Evolutionary conservation across 2,329 filamentous ascomycete species (phyloP), one percentile per base, ranked within the genome.

Genomic region (Aspergillus eucalypticola): DNA sequence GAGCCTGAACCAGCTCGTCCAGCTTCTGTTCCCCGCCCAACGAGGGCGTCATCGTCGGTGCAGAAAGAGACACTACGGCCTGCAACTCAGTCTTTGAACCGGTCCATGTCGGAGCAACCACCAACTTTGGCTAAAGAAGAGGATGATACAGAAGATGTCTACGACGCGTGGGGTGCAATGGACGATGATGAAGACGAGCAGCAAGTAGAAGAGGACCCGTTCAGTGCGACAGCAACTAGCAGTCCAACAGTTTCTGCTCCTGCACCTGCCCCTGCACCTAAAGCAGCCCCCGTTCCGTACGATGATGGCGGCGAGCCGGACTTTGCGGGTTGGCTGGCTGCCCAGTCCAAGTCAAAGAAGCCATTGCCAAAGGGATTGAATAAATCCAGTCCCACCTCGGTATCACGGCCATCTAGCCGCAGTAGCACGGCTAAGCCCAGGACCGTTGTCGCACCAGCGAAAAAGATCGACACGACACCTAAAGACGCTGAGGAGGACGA

Each of bases 301-400:
- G 91, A 94, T 60, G 92, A 96, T 67, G 88, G 90, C 25, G 88
- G 89, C 2, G 94, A 99, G 74, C 94, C 94, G 0, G 95, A 98
- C 75, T 98, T 99, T 76, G 94, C 92, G 5, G 93, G 92, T 5
- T 98, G 95, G 93, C 77, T 98, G 21, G 92, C 91, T 11, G 92
- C 93, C 11, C 92, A 97, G 73, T 87, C 90, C 5, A 84, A 88
- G 64, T 86, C 90, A 64, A 97, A 83, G 67, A 95, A 90, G 66
- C 79, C 88, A 2, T 73, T 98, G 57, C 93, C 94, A 0, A 99
- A 96, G 77, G 94, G 94, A 0, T 74, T 98, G 25, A 78, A 82
- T 1, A 96, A 96, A 76, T 70, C 84, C 2, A 61, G 76, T 1
- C 65, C 74, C 13, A 67, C 74, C 8, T 67, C 75, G 65, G 69